phyloP scores from a whole-genome alignment of 495 filamentous ascomycete species.

The Polyplosphaeria fusca region DNA sequence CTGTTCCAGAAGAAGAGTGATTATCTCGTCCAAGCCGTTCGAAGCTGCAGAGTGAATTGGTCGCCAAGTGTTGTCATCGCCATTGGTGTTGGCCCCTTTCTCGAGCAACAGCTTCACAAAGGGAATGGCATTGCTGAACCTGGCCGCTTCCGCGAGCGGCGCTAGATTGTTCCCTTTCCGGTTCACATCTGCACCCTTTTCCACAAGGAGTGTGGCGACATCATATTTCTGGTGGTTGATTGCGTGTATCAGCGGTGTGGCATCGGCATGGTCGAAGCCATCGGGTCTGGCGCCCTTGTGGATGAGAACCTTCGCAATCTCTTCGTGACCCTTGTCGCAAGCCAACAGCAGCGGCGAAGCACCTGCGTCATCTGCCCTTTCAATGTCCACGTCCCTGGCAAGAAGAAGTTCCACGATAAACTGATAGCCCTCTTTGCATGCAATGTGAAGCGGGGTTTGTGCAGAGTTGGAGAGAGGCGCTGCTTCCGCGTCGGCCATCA shows the following conservation, averaged over 20 bases:
- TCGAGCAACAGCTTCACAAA: neutral
- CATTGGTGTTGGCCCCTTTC: neutral
- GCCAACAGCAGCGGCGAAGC: neutral
- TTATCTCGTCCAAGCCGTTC: neutral
- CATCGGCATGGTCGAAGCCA: neutral
- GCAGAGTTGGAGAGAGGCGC: neutral
- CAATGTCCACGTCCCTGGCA: neutral
- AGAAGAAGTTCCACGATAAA: neutral
- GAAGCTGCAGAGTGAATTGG: neutral
- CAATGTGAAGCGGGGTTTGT: neutral
- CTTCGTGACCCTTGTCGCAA: neutral
- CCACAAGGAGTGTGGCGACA: neutral
- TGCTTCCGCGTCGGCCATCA: neutral
- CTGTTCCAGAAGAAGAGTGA: neutral
- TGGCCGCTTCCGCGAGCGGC: neutral
- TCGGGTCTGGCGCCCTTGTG: neutral
- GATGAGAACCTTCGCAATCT: neutral
- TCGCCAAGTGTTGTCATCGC: neutral
- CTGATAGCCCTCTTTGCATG: neutral
- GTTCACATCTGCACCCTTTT: neutral
- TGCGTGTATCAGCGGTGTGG: neutral
- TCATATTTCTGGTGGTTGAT: neutral
- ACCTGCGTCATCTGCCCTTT: neutral
- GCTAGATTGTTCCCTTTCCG: neutral
- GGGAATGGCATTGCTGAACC: neutral